These are phyloP conservation scores for Colletotrichum sojae DNA, from an alignment of 2,329 filamentous ascomycete species.

Conservation along the genomic window DNA sequence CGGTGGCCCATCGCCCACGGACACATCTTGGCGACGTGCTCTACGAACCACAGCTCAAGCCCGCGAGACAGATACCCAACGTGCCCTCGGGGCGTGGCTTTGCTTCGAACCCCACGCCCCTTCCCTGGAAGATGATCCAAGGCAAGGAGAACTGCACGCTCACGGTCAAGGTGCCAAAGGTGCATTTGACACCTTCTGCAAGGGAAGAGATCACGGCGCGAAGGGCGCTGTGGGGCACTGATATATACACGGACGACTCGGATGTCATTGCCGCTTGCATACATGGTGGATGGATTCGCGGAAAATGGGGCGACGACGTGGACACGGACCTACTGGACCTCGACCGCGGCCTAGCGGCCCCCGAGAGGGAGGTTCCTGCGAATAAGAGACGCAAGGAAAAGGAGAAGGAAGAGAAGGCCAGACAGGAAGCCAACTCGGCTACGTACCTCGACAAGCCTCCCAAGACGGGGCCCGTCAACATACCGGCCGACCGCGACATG, in stretches of 20 bases:
- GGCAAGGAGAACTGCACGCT: slow-evolving; percentile 90
- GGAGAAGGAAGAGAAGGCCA: slow-evolving; percentile 51
- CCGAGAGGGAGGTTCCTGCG: slow-evolving; percentile 37
- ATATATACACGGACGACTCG: slow-evolving; percentile 96
- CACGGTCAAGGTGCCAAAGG: slow-evolving; percentile 87
- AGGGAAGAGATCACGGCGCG: slow-evolving; percentile 88
- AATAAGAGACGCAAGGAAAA: slow-evolving; percentile 51
- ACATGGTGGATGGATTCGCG: slow-evolving; percentile 91
- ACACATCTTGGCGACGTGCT: slow-evolving; percentile 88
- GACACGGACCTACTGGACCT: slow-evolving; percentile 77
- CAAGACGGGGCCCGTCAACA: slow-evolving; percentile 71
- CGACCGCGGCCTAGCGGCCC: slow-evolving; percentile 51
- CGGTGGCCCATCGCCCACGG: slow-evolving; percentile 78
- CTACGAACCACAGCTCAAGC: slow-evolving; percentile 78
- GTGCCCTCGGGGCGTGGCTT: slow-evolving; percentile 59
- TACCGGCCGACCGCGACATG: slow-evolving; percentile 80
- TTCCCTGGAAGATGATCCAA: slow-evolving; percentile 80
- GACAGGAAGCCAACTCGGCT: slow-evolving; percentile 52
- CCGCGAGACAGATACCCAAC: slow-evolving; percentile 61
- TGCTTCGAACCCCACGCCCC: slow-evolving; percentile 74
- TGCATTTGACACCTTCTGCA: slow-evolving; percentile 78
- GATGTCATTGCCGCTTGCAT: slow-evolving; percentile 94
- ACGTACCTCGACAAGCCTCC: slow-evolving; percentile 68
- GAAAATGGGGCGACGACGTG: slow-evolving; percentile 86
- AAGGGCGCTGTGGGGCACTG: slow-evolving; percentile 90